Conservation (phyloP, 106 monocot species). For the Vanilla planifolia region DNA sequence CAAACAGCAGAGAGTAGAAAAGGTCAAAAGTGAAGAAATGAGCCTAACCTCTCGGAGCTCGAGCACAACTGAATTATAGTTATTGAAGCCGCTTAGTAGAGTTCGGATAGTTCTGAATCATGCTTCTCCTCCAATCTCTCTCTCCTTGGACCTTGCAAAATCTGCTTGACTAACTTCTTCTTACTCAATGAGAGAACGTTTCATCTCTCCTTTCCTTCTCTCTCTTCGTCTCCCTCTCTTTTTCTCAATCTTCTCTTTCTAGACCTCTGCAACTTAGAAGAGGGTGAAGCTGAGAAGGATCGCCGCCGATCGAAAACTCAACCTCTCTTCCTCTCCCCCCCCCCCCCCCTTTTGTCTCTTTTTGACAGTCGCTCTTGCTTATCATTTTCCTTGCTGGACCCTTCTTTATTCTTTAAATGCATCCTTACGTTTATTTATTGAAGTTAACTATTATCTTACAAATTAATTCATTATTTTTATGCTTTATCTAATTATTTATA, state of each 20-base stretch:
- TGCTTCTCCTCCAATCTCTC: neutral
- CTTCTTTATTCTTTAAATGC: too few relatives aligned
- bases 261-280: too few relatives aligned
- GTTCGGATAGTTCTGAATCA: neutral
- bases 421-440: too few relatives aligned
- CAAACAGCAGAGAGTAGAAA: neutral
- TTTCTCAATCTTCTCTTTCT: neutral
- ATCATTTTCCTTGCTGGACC: too few relatives aligned
- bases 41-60: constrained; percentile 15
- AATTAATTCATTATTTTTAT: too few relatives aligned
- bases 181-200: neutral
- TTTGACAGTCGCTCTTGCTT: too few relatives aligned
- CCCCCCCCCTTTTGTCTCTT: too few relatives aligned
- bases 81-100: neutral
- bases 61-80: neutral
- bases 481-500: too few relatives aligned
- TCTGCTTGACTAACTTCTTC: constrained; percentile 2
- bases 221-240: constrained; percentile 5
- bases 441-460: too few relatives aligned
- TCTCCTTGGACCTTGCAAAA: neutral
- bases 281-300: too few relatives aligned
- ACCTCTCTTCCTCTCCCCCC: too few relatives aligned
- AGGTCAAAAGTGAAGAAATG: neutral
- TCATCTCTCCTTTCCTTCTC: too few relatives aligned
- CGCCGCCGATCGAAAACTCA: neutral